Conservation (phyloP, 2,329 filamentous ascomycete species). For the Penicillium glabrum region DNA sequence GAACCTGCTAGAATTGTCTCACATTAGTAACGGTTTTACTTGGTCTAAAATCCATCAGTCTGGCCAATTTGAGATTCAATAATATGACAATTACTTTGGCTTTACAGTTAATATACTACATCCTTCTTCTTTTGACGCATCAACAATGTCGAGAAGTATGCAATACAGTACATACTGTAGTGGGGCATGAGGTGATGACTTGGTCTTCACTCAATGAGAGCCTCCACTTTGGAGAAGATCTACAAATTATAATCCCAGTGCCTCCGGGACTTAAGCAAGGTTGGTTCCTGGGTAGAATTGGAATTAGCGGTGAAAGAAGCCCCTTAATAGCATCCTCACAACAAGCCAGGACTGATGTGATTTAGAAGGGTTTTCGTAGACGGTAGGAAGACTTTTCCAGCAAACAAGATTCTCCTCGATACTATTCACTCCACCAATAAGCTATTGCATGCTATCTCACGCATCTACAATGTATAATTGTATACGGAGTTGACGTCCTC, state of each 20-base stretch:
- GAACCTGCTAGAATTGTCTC: constrained; percentile 26
- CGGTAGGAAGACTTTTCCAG: neutral
- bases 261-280: neutral
- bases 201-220: neutral
- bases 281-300: neutral
- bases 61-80: neutral
- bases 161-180: neutral
- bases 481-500: neutral
- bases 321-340: neutral
- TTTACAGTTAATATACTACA: neutral
- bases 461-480: neutral
- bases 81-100: neutral
- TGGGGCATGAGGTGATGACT: neutral
- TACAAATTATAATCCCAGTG: neutral
- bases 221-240: neutral
- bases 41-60: neutral
- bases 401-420: neutral
- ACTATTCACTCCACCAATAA: neutral
- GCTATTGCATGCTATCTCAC: neutral
- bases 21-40: neutral
- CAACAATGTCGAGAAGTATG: neutral
- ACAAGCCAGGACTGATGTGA: neutral
- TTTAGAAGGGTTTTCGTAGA: neutral
- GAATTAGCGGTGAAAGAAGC: constrained; percentile 10
- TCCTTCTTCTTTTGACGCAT: no score